Conservation (phyloP, 2,329 filamentous ascomycete genomes). For the Talaromyces rugulosus region DNA sequence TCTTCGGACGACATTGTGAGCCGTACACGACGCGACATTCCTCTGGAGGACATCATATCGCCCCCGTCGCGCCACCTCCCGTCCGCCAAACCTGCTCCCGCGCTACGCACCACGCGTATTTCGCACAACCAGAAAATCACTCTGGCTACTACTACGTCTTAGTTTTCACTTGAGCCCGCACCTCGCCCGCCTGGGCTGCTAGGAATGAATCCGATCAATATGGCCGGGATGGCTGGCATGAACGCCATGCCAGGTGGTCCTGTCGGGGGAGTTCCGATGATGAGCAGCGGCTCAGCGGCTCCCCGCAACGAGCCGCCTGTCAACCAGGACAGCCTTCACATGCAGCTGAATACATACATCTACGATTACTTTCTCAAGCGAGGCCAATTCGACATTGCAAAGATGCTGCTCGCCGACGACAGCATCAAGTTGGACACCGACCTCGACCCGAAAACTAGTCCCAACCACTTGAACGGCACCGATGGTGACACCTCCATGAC, state of each 20-base stretch:
- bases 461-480: slow-evolving; percentile 66
- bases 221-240: slow-evolving; percentile 55
- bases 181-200: slow-evolving; percentile 32
- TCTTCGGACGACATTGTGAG: background rate
- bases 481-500: slow-evolving; percentile 75
- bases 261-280: slow-evolving; percentile 55
- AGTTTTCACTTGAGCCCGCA: slow-evolving; percentile 23
- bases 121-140: slow-evolving; percentile 13
- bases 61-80: background rate
- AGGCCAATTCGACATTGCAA: slow-evolving; percentile 77
- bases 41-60: background rate
- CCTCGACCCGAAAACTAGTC: slow-evolving; percentile 60
- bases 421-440: slow-evolving; percentile 54
- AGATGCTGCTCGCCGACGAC: slow-evolving; percentile 65
- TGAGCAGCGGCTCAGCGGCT: slow-evolving; percentile 47
- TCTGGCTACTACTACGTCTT: slow-evolving; percentile 24
- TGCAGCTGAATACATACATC: slow-evolving; percentile 60
- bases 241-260: slow-evolving; percentile 52
- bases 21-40: background rate
- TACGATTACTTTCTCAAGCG: slow-evolving; percentile 78
- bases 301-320: slow-evolving; percentile 30
- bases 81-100: background rate
- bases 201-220: slow-evolving; percentile 52
- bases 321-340: slow-evolving; percentile 29
- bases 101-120: slow-evolving; percentile 5